Evolutionary conservation across 129 eudicot genomes (phyloP), one percentile per base, ranked within the genome.

Genomic region (Smallanthus sonchifolius): DNA sequence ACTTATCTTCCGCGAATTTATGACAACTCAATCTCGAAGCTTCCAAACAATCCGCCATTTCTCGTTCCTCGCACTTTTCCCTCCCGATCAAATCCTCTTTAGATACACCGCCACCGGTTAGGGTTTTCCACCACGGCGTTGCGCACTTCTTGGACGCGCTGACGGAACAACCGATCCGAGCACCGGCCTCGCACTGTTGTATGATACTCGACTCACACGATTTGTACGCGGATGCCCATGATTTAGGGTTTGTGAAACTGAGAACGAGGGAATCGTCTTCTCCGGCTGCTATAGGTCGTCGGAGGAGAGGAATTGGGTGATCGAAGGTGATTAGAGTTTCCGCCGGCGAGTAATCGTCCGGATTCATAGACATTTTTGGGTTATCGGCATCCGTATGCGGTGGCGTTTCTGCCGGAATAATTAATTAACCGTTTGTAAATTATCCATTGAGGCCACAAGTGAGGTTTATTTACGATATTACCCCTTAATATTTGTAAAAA

Each of bases 121-220:
- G 15, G 39, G 73, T 7, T 75, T 82, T 92, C 96, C 94, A 89
- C 96, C 90, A 92, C 0, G 88, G 87, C 35, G 90, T 83, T 47
- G 76, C 84, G 71, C 98, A 92, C 37, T 79, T 87, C 67, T 39
- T 69, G 6, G 96, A 86, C 0, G 98, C 95, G n/a, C 72, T 51
- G 10, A 89, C 75, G 73, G 98, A 85, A 85, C 98, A 92, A 2
- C 90, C 98, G 54, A 89, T 75, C 30, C 98, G 79, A 14, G 87
- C 85, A 4, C 87, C 96, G 42, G 89, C 52, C 64, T 83, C 86
- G 75, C 97, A 92, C 65, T 92, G 97, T 2, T 77, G 77, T 52
- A 65, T 70, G 73, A 92, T 83, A 34, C 68, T 86, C 6, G 89
- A 61, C n/a, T 73, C 70, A 63, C 90, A 87, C 19, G 75, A 45